phyloP scores from a whole-genome alignment of 2,329 filamentous ascomycete species.

The Macrophomina pseudophaseolina region DNA sequence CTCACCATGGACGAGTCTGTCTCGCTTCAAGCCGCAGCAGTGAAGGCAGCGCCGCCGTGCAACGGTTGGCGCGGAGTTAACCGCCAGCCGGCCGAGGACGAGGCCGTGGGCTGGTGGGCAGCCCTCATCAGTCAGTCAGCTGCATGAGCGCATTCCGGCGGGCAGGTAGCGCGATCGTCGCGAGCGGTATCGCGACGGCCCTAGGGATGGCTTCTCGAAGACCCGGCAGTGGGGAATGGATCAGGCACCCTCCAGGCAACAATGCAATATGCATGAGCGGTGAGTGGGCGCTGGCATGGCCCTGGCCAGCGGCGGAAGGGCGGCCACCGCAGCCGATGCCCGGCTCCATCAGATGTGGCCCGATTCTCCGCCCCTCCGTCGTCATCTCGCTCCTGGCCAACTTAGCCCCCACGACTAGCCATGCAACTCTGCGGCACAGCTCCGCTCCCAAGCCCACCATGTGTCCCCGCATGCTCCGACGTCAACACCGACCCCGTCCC shows the following conservation, averaged over 20 bases:
- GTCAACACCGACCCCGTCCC: slow-evolving; percentile 2
- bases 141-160: neutral
- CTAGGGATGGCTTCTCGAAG: slow-evolving; percentile 17
- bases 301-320: neutral
- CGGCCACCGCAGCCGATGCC: neutral
- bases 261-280: neutral
- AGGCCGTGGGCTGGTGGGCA: neutral
- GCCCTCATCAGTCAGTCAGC: slow-evolving; percentile 15
- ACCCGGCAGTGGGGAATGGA: slow-evolving; percentile 13
- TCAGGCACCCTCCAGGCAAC: slow-evolving; percentile 19
- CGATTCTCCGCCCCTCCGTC: neutral
- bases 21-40: slow-evolving; percentile 8
- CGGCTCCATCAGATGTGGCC: slow-evolving; percentile 15
- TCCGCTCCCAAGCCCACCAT: neutral
- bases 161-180: slow-evolving; percentile 15
- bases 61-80: neutral
- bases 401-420: neutral
- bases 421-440: slow-evolving; percentile 18
- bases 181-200: slow-evolving; percentile 17
- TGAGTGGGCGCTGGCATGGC: neutral
- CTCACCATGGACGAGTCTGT: neutral
- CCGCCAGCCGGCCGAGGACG: neutral
- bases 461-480: slow-evolving; percentile 10
- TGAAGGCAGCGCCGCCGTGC: neutral
- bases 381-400: neutral